phyloP scores from a whole-genome alignment of 176 grass and related monocot genomes.

The Urochloa ruziziensis region DNA sequence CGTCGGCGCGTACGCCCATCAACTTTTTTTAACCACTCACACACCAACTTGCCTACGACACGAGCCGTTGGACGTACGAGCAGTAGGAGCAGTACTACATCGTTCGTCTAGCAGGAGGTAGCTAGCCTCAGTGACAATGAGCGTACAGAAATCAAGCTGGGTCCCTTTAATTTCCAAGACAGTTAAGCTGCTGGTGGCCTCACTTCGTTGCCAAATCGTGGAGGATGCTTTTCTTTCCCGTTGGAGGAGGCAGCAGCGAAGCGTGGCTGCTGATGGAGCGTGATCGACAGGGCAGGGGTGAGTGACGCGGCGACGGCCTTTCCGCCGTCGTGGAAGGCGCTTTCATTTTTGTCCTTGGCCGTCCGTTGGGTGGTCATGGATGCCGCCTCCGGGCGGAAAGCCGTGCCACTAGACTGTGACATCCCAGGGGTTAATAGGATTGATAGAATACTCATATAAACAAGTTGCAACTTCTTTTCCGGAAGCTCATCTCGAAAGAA shows the following conservation, averaged over 20 bases:
- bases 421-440: no score
- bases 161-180: background rate
- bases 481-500: no score
- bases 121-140: background rate
- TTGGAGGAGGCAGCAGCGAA: background rate
- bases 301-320: background rate
- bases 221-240: background rate
- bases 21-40: slow-evolving; percentile 1
- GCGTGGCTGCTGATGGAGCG: background rate
- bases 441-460: no score
- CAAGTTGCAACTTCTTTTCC: no score
- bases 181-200: background rate
- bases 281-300: background rate
- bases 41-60: slow-evolving; percentile 21
- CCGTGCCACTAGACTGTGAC: background rate
- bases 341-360: slow-evolving; percentile 17
- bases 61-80: background rate
- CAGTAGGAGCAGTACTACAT: background rate
- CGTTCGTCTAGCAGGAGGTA: background rate
- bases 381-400: background rate
- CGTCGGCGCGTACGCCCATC: background rate
- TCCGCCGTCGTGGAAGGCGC: background rate
- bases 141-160: background rate
- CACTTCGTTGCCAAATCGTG: background rate
- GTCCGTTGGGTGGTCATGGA: slow-evolving; percentile 15